Conservation (phyloP, 2,329 filamentous ascomycete genomes). For the Pseudohalonectria lignicola region DNA sequence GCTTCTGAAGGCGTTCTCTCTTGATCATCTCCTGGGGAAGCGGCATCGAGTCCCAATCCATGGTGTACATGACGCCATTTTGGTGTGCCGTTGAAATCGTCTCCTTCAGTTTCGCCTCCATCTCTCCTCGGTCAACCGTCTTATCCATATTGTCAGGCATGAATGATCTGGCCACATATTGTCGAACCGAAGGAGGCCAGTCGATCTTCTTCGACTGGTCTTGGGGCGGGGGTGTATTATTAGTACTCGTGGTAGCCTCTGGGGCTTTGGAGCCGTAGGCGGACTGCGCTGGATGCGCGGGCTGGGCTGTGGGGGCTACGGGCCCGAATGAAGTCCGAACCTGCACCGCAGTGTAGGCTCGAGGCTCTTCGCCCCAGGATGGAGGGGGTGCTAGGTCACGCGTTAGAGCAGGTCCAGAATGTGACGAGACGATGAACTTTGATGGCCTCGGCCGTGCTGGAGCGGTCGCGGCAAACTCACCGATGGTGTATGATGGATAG, state of each 20-base stretch:
- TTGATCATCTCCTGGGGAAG: constrained; percentile 77
- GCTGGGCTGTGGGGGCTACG: neutral
- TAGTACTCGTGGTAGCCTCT: constrained; percentile 5
- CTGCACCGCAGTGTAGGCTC: constrained; percentile 31
- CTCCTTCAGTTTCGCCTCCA: constrained; percentile 75
- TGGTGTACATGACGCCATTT: constrained; percentile 54
- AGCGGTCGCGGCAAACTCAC: neutral
- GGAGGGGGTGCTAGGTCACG: too few relatives aligned
- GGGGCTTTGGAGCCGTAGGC: constrained; percentile 16
- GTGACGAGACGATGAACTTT: too few relatives aligned
- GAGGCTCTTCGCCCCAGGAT: too few relatives aligned
- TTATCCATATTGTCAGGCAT: constrained; percentile 57
- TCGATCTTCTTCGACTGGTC: constrained; percentile 46
- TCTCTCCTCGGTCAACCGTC: constrained; percentile 53
- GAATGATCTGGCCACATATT: constrained; percentile 86
- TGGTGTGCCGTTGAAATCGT: constrained; percentile 79
- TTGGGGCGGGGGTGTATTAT: neutral
- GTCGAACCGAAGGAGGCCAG: constrained; percentile 74
- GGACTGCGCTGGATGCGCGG: constrained; percentile 6
- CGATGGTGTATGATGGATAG: neutral
- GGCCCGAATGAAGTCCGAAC: constrained; percentile 25
- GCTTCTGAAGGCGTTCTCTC: constrained; percentile 41
- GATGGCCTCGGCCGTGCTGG: too few relatives aligned
- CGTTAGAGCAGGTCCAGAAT: too few relatives aligned
- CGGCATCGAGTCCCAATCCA: constrained; percentile 76